phyloP scores from a whole-genome alignment of 495 filamentous ascomycete species.

The Xylaria telfairii region DNA sequence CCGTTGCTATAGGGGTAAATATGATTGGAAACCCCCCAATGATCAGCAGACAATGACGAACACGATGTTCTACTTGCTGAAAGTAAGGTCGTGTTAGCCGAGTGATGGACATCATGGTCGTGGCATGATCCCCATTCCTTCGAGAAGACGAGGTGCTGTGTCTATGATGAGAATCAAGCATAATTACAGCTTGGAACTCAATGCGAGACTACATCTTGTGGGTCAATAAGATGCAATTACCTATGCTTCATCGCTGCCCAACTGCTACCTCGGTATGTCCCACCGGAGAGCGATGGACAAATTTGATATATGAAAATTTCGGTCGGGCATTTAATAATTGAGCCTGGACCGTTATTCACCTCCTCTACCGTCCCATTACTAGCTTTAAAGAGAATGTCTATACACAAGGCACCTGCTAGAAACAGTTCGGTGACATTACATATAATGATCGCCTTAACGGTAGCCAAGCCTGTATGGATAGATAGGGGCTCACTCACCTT shows the following conservation, averaged over 20 bases:
- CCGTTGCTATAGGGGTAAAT: background rate
- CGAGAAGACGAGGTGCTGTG: background rate
- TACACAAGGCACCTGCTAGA: background rate
- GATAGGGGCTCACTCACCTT: conserved; percentile 1
- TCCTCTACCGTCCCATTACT: too few relatives aligned
- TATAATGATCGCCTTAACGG: background rate
- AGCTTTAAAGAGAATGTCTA: background rate
- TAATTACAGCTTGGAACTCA: background rate
- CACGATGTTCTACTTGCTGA: conserved; percentile 2
- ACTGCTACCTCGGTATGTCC: background rate
- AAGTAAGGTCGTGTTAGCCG: background rate
- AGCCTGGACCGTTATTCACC: background rate
- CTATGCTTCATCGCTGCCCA: background rate
- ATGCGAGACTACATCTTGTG: background rate
- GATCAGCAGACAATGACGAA: conserved; percentile 7
- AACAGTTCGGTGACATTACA: background rate
- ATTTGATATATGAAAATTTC: background rate
- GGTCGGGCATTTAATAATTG: background rate
- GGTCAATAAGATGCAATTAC: background rate
- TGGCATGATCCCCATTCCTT: background rate
- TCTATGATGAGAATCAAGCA: background rate
- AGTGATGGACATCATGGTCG: background rate
- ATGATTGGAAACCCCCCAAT: background rate
- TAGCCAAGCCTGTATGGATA: conserved; percentile 10
- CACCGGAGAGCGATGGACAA: background rate